These are phyloP conservation scores for Scalesia atractyloides DNA, from an alignment of 129 eudicot species.

Conservation along the genomic window DNA sequence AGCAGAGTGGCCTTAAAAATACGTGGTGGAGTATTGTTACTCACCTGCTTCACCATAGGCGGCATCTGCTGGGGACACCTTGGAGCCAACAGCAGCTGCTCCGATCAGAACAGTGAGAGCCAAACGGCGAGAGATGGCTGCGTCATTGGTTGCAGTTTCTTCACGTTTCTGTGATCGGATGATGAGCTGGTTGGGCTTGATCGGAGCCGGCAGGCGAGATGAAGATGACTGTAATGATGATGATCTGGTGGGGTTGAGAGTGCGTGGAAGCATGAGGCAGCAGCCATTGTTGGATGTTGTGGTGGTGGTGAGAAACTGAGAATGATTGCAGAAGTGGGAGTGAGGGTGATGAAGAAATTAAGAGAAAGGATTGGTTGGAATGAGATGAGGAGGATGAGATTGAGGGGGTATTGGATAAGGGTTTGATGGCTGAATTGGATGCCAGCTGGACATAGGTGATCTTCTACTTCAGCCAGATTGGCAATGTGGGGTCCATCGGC, in stretches of 20 bases:
- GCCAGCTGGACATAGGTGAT: conserved; percentile 32
- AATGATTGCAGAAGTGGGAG: conserved; percentile 11
- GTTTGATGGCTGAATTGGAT: conserved; percentile 26
- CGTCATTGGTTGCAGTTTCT: conserved; percentile 26
- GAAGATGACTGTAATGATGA: conserved; percentile 12
- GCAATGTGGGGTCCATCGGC: conserved; percentile 5
- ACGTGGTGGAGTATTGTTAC: not conserved
- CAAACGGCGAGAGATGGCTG: conserved; percentile 65
- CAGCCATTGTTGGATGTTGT: conserved; percentile 54
- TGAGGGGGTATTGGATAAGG: conserved; percentile 39
- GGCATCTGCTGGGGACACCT: conserved; percentile 96
- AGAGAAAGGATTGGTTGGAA: conserved; percentile 45
- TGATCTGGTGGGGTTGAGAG: conserved; percentile 52
- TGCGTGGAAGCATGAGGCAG: conserved; percentile 82
- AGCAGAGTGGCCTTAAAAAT: not conserved
- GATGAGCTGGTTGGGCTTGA: conserved; percentile 51
- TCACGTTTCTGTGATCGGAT: conserved; percentile 81
- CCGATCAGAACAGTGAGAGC: conserved; percentile 91
- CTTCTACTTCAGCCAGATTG: conserved; percentile 17
- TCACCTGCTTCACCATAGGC: conserved; percentile 98
- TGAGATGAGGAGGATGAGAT: conserved; percentile 58
- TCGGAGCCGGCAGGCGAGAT: conserved; percentile 26
- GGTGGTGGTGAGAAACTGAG: not conserved
- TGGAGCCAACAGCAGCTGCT: conserved; percentile 87
- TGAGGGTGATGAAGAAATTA: conserved; percentile 29